phyloP scores from a whole-genome alignment of 1,139 yeast genomes.

The Meyerozyma athensensis region DNA sequence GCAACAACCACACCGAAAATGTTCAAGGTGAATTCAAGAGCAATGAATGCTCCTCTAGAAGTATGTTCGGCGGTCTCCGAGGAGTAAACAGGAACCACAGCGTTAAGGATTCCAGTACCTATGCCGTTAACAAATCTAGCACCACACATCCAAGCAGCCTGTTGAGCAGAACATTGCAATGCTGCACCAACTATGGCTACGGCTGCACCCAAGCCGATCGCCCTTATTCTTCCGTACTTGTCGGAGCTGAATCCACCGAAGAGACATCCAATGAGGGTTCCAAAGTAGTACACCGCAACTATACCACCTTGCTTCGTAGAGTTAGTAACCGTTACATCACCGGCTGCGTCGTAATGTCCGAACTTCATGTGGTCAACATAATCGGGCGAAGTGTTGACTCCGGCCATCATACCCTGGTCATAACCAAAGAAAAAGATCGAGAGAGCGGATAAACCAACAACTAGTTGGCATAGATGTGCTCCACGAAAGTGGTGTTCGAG shows the following conservation, averaged over 20 bases:
- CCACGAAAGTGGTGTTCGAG: slow-evolving; percentile 11
- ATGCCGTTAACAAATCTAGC: slow-evolving; percentile 1
- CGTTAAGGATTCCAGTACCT: slow-evolving; percentile 15
- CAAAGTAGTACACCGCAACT: slow-evolving; percentile 31
- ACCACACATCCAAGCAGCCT: slow-evolving; percentile 16
- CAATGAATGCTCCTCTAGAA: slow-evolving; percentile 29
- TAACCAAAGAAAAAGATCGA: slow-evolving; percentile 32
- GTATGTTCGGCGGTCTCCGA: slow-evolving; percentile 6
- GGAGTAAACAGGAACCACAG: slow-evolving; percentile 15
- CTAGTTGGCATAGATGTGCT: slow-evolving; percentile 10
- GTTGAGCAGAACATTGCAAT: slow-evolving; percentile 21
- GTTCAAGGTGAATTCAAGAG: slow-evolving; percentile 27
- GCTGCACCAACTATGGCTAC: slow-evolving; percentile 24
- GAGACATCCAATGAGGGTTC: slow-evolving; percentile 28
- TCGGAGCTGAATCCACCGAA: slow-evolving; percentile 25
- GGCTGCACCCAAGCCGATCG: slow-evolving; percentile 20
- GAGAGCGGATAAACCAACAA: slow-evolving; percentile 15
- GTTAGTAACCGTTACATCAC: slow-evolving; percentile 19
- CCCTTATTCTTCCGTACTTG: slow-evolving; percentile 22
- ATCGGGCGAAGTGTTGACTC: slow-evolving; percentile 36
- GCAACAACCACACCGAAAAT: slow-evolving; percentile 21
- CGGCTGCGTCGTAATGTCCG: slow-evolving; percentile 18
- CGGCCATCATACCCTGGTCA: slow-evolving; percentile 49
- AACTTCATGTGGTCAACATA: slow-evolving; percentile 24
- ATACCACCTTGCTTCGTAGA: slow-evolving; percentile 38